These are phyloP conservation scores for Trichoderma koningiopsis DNA, from an alignment of 2,329 filamentous ascomycete genomes.

Conservation along the genomic window DNA sequence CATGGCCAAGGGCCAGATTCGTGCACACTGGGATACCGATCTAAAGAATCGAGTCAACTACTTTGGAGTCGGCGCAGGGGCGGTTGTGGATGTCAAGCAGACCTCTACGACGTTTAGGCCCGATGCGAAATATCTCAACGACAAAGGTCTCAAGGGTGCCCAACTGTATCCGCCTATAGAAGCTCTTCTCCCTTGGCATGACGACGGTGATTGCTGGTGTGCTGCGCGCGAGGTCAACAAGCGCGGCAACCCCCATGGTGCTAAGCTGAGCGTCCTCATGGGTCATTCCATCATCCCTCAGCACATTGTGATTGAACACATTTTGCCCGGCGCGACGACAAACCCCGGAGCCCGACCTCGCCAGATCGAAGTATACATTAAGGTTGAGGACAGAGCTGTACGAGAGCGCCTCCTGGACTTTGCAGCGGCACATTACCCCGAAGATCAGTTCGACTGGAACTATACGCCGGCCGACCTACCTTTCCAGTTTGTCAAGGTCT, in stretches of 20 bases:
- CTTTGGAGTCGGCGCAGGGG: conserved; percentile 67
- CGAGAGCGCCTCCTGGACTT: conserved; percentile 48
- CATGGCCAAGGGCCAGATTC: conserved; percentile 50
- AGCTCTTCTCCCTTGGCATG: conserved; percentile 70
- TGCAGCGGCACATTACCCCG: conserved; percentile 46
- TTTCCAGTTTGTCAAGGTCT: conserved; percentile 58
- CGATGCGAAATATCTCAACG: conserved; percentile 28
- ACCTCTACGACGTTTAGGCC: conserved; percentile 62
- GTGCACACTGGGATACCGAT: conserved; percentile 45
- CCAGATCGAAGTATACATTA: conserved; percentile 70
- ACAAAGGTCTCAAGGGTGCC: conserved; percentile 30
- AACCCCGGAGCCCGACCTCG: conserved; percentile 64
- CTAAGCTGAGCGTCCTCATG: conserved; percentile 66
- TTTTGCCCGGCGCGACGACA: conserved; percentile 61
- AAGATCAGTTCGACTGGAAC: conserved; percentile 36
- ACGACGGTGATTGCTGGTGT: conserved; percentile 89
- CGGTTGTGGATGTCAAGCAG: conserved; percentile 59
- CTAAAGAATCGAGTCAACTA: conserved; percentile 69
- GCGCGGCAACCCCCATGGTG: conserved; percentile 52
- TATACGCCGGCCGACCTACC: conserved; percentile 34
- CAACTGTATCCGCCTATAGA: conserved; percentile 44
- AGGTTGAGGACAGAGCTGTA: conserved; percentile 51
- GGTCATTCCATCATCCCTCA: conserved; percentile 63
- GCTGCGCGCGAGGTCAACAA: conserved; percentile 50
- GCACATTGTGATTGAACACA: conserved; percentile 73